Evolutionary conservation across 768 basidiomycete genomes (phyloP).

Genomic region (Infundibulicybe gibba): DNA sequence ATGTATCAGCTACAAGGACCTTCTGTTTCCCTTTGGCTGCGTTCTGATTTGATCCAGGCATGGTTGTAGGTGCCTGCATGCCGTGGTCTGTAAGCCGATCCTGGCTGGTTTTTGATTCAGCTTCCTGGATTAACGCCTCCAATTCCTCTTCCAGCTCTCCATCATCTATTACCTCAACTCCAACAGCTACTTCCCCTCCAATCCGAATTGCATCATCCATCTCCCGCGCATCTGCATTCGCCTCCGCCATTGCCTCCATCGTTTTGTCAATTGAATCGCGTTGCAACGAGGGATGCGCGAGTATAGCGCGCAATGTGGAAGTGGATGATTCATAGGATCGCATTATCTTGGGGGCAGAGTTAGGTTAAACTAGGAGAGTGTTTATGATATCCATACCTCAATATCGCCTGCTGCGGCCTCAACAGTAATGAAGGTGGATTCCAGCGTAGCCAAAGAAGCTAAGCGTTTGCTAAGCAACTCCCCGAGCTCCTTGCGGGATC

Average conservation of each 20-base stretch:
- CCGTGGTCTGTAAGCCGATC: constrained; percentile 4
- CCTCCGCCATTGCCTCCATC: constrained; percentile 83
- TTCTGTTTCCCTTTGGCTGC: too few species aligned
- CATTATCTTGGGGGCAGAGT: constrained; percentile 55
- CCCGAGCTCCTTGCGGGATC: constrained; percentile 78
- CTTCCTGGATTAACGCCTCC: constrained; percentile 42
- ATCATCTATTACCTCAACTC: constrained; percentile 65
- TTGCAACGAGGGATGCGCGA: constrained; percentile 77
- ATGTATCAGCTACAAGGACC: too few species aligned
- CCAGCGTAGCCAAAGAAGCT: constrained; percentile 68
- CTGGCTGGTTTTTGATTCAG: constrained; percentile 16
- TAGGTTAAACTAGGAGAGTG: not conserved
- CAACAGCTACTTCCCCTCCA: constrained; percentile 60
- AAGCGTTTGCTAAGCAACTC: constrained; percentile 74
- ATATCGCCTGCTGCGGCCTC: constrained; percentile 89
- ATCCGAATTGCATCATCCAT: constrained; percentile 74
- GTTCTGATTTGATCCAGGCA: too few species aligned
- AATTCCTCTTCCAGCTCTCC: constrained; percentile 63
- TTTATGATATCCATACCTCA: constrained; percentile 46
- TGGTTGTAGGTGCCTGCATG: not conserved
- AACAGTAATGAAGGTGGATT: constrained; percentile 74
- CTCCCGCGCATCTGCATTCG: constrained; percentile 78
- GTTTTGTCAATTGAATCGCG: constrained; percentile 80
- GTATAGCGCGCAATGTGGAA: constrained; percentile 66
- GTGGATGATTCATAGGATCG: constrained; percentile 82